Percentiles rank a stretch among this genome's conserved stretches.
phyloP scores from a whole-genome alignment of 2,329 filamentous ascomycete species.

The Basipetospora chlamydospora region DNA sequence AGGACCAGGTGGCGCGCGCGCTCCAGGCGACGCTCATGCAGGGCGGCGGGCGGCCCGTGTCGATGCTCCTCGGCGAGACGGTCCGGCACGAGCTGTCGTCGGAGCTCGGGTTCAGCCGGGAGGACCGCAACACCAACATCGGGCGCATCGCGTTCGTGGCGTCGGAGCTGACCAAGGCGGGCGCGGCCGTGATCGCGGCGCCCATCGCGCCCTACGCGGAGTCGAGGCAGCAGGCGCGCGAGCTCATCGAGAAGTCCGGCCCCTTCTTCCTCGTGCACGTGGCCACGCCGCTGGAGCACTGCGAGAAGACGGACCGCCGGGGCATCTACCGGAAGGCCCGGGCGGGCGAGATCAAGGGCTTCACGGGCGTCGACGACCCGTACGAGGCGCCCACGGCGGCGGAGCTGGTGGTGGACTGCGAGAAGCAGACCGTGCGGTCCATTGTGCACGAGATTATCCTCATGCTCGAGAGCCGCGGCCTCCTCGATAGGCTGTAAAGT shows the following conservation, averaged over 20 bases:
- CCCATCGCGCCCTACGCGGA: constrained; percentile 88
- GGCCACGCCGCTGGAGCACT: constrained; percentile 79
- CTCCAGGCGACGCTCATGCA: constrained; percentile 96
- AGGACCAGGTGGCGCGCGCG: constrained; percentile 90
- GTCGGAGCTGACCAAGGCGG: constrained; percentile 81
- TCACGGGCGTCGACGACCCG: constrained; percentile 95
- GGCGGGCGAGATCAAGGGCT: constrained; percentile 86
- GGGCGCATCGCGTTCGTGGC: constrained; percentile 93
- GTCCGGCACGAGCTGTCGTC: constrained; percentile 86
- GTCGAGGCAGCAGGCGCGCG: constrained; percentile 61
- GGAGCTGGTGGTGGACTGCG: constrained; percentile 70
- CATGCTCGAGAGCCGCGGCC: constrained; percentile 74
- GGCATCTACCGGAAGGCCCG: constrained; percentile 79
- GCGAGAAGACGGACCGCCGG: constrained; percentile 87
- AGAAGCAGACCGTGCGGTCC: constrained; percentile 77
- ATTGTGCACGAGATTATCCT: constrained; percentile 96
- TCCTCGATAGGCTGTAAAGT: constrained; percentile 61
- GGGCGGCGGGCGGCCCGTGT: constrained; percentile 88
- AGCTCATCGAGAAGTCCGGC: constrained; percentile 76
- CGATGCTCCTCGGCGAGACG: constrained; percentile 87
- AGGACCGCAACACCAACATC: constrained; percentile 91
- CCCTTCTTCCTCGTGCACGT: constrained; percentile 95
- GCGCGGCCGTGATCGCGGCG: constrained; percentile 87
- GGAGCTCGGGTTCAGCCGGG: constrained; percentile 85
- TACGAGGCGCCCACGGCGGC: constrained; percentile 77